Percentiles rank a stretch among this genome's conserved stretches.
phyloP scores from a whole-genome alignment of 176 grass and related monocot genomes.

The Oryza meyeriana region DNA sequence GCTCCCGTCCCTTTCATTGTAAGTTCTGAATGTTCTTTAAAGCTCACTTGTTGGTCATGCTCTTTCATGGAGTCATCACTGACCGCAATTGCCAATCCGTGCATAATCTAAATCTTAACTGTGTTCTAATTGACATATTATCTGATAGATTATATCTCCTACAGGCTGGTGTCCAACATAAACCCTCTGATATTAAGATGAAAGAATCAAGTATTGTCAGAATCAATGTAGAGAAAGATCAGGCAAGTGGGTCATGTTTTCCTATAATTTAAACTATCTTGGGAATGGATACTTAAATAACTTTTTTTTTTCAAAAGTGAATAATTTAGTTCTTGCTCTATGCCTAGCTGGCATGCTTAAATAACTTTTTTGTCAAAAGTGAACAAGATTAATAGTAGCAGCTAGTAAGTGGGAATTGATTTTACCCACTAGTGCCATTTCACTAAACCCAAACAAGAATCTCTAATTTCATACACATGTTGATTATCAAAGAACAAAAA shows the following conservation, averaged over 20 bases:
- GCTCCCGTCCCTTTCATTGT: slow-evolving; percentile 98
- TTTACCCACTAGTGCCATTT: neutral
- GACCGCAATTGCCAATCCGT: slow-evolving; percentile 12
- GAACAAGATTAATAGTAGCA: slow-evolving; percentile 11
- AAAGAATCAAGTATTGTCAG: slow-evolving; percentile 78
- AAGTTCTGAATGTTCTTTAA: slow-evolving; percentile 37
- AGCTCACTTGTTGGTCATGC: slow-evolving; percentile 21
- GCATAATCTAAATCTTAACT: slow-evolving; percentile 7
- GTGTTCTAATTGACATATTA: slow-evolving; percentile 23
- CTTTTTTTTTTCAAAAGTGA: neutral
- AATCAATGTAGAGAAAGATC: slow-evolving; percentile 78
- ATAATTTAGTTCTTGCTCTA: neutral
- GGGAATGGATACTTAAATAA: neutral
- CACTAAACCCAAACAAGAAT: neutral
- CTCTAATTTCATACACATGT: neutral
- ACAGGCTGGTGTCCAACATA: slow-evolving; percentile 84
- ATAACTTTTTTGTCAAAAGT: no score
- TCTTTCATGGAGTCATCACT: slow-evolving; percentile 7
- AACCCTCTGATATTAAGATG: slow-evolving; percentile 73
- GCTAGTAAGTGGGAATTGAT: slow-evolving; percentile 4
- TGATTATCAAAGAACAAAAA: neutral
- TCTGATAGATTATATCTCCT: slow-evolving; percentile 20
- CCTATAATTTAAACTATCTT: slow-evolving; percentile 8
- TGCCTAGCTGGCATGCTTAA: neutral
- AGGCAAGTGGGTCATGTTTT: slow-evolving; percentile 51